Evolutionary conservation across 2,329 filamentous ascomycete genomes (phyloP), one percentile per base, ranked within the genome.

Genomic region (Fusarium sp.): DNA sequence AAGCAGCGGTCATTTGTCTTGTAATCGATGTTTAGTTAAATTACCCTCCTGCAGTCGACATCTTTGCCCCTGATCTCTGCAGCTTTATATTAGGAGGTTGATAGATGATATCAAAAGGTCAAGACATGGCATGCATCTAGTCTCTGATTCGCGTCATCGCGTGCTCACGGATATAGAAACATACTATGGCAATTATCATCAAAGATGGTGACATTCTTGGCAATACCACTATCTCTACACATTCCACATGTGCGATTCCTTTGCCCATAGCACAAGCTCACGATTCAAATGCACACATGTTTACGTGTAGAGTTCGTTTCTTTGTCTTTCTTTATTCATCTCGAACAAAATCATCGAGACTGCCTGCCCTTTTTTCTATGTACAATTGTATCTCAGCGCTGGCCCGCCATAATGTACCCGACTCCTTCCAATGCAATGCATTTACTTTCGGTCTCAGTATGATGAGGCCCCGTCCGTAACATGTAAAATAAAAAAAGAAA

Each of bases 341-440:
- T 64, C 53, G 37, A 53, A 18, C 44, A 41, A 57, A 30, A 41
- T 40, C 18, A 57, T 59, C 55, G 30, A 58, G 69, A 74, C 68
- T 70, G 63, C 48, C 70, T 70, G 65, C 72, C 66, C 64, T 67
- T 74, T 74, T 73, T 65, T 65, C 72, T 74, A 74, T 74, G 72
- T 74, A 74, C 72, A 72, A 47, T 63, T 68, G 70, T 70, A 71
- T 73, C 70, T 71, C 67, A 74, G 68, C 72, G 72, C 72, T 74
- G 64, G 51, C 72, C 70, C 65, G 62, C 69, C 69, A 52, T 66
- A 66, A 66, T 60, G 47, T 67, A 72, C 72, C 71, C 69, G 73
- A 75, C 73, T 75, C 73, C 73, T 71, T 70, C 65, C 69, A 60
- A 75, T 75, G 73, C 73, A 71, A 75, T 75, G 73, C 71, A 42